phyloP scores from a whole-genome alignment of 495 filamentous ascomycete species.

The Rusavskia elegans region DNA sequence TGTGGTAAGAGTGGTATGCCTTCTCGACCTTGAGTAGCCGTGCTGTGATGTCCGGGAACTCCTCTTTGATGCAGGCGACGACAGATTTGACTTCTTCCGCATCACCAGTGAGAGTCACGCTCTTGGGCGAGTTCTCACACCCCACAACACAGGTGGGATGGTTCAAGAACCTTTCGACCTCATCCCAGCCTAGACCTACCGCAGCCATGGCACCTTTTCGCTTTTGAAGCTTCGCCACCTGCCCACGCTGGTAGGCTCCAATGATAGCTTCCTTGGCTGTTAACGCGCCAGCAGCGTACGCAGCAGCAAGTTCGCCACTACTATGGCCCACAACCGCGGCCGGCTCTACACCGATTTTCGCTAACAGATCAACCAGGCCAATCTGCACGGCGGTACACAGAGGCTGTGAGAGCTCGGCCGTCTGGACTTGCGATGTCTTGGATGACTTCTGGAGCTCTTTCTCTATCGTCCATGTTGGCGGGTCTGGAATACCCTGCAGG shows the following conservation, averaged over 20 bases:
- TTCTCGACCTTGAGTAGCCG: constrained; percentile 14
- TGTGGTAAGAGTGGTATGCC: constrained; percentile 23
- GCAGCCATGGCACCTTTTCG: constrained; percentile 16
- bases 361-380: constrained; percentile 9
- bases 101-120: constrained; percentile 27
- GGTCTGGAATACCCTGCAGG: background rate
- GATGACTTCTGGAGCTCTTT: background rate
- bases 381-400: too few species aligned
- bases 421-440: background rate
- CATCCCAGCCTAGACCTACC: constrained; percentile 15
- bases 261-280: constrained; percentile 3
- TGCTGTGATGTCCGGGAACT: constrained; percentile 5
- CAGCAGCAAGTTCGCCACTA: constrained; percentile 27
- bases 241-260: constrained; percentile 19
- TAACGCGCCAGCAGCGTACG: constrained; percentile 9
- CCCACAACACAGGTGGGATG: constrained; percentile 19
- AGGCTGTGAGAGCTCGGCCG: too few species aligned
- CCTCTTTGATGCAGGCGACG: background rate
- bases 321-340: constrained; percentile 21
- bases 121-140: constrained; percentile 26
- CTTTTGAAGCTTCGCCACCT: constrained; percentile 1
- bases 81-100: constrained; percentile 9
- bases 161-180: constrained; percentile 11
- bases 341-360: constrained; percentile 9
- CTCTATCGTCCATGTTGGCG: constrained; percentile 4